Evolutionary conservation across 1,139 yeast species (phyloP).

Genomic region (Hyphopichia khmerensis): DNA sequence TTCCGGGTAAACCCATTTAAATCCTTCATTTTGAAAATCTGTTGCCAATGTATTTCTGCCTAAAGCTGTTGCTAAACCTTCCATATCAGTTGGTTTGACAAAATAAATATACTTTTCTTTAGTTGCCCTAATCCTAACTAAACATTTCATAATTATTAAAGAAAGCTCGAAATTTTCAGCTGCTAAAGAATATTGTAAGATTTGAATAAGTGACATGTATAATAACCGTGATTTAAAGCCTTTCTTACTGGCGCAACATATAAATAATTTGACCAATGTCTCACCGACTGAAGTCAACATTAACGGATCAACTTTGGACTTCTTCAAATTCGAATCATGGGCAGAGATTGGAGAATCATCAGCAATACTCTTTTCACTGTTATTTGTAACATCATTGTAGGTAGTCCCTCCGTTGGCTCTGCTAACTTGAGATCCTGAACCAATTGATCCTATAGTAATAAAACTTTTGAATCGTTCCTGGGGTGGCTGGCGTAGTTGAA

Average conservation of each 20-base stretch:
- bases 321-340: not conserved
- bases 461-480: constrained; percentile 17
- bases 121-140: constrained; percentile 57
- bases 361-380: constrained; percentile 2
- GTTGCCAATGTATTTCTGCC: constrained; percentile 43
- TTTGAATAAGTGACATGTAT: constrained; percentile 24
- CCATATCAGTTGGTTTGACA: constrained; percentile 60
- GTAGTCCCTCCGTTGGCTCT: constrained; percentile 3
- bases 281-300: constrained; percentile 19
- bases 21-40: constrained; percentile 13
- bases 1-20: constrained; percentile 66
- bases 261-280: constrained; percentile 33
- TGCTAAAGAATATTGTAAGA: constrained; percentile 28
- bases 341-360: not conserved
- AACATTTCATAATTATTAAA: constrained; percentile 50
- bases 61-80: constrained; percentile 62
- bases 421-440: constrained; percentile 7
- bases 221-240: constrained; percentile 28
- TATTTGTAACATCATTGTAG: not conserved
- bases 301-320: not conserved
- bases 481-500: constrained; percentile 8
- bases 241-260: constrained; percentile 21
- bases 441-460: constrained; percentile 21
- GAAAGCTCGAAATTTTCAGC: constrained; percentile 32
- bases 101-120: constrained; percentile 47